A percentile compares a stretch with the other conserved stretches of the same genome.
Evolutionary conservation across 768 basidiomycete genomes (phyloP).

Genomic region (Rhodotorula kratochvilovae): DNA sequence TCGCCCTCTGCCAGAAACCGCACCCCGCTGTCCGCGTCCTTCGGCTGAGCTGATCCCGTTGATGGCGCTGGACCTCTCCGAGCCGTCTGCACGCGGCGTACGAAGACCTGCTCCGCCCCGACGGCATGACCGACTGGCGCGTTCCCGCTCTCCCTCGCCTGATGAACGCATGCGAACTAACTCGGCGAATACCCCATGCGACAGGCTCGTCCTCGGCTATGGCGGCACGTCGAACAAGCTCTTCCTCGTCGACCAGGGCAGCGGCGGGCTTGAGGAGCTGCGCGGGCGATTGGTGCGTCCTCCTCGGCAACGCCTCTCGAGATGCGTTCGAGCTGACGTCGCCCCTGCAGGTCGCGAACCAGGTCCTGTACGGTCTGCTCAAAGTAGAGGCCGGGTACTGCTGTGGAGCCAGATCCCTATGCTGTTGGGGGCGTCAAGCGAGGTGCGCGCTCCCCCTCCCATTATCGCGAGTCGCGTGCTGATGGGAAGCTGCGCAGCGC

Average conservation of each 20-base stretch:
- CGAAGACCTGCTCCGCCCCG: background rate
- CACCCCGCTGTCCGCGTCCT: no score
- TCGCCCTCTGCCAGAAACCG: no score
- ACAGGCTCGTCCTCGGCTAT: conserved; percentile 16
- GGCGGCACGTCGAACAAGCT: background rate
- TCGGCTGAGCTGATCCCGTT: no score
- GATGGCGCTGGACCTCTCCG: conserved; percentile 10
- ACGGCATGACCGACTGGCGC: conserved; percentile 12
- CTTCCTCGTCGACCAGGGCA: background rate
- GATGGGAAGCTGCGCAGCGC: background rate
- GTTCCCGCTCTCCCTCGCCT: background rate
- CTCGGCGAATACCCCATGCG: background rate
- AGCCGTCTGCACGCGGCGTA: background rate
- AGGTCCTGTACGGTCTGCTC: conserved; percentile 12
- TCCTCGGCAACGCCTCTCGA: background rate
- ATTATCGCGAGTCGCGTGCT: background rate
- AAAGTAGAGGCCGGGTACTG: background rate
- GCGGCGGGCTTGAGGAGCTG: background rate
- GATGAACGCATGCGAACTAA: background rate
- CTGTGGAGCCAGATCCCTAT: conserved; percentile 12
- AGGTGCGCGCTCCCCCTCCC: background rate
- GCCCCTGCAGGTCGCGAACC: background rate
- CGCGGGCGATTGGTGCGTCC: background rate
- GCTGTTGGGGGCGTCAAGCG: conserved; percentile 16
- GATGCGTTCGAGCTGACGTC: background rate